Conservation (phyloP, 176 grass and related monocot genomes). For the Oryza brachyantha region DNA sequence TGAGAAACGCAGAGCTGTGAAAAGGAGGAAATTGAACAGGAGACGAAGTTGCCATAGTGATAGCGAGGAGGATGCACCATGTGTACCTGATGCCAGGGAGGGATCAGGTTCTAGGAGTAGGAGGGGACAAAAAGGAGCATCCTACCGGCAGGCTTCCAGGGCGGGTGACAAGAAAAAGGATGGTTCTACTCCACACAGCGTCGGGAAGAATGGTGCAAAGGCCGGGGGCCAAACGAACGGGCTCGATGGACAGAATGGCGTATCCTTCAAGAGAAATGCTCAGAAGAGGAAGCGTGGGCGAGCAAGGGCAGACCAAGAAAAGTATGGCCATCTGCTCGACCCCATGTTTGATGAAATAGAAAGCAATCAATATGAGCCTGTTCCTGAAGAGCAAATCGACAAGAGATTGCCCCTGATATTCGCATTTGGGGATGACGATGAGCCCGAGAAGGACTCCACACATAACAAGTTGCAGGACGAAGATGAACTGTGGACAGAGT, state of each 20-base stretch:
- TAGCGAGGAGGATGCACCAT: neutral
- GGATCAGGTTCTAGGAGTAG: constrained; percentile 14
- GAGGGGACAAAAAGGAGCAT: neutral
- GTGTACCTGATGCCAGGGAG: neutral
- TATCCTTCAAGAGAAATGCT: constrained; percentile 34
- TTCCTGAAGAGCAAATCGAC: neutral
- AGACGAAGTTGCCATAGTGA: neutral
- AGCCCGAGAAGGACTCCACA: neutral
- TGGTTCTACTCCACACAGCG: constrained; percentile 1
- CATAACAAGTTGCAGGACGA: neutral
- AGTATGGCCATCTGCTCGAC: constrained; percentile 15
- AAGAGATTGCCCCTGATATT: constrained; percentile 18
- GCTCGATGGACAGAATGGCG: neutral
- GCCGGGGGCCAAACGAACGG: neutral
- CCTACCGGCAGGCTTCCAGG: neutral
- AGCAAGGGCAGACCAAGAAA: neutral
- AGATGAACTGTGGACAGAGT: constrained; percentile 33
- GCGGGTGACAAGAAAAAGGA: neutral
- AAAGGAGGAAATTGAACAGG: neutral
- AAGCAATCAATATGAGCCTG: neutral
- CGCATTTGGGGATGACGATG: constrained; percentile 30
- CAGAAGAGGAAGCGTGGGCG: neutral
- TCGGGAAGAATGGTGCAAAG: neutral
- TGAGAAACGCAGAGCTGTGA: neutral
- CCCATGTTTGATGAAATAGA: constrained; percentile 23